Evolutionary conservation across 805 yeast species (phyloP).

Genomic region (Brettanomyces bruxellensis): DNA sequence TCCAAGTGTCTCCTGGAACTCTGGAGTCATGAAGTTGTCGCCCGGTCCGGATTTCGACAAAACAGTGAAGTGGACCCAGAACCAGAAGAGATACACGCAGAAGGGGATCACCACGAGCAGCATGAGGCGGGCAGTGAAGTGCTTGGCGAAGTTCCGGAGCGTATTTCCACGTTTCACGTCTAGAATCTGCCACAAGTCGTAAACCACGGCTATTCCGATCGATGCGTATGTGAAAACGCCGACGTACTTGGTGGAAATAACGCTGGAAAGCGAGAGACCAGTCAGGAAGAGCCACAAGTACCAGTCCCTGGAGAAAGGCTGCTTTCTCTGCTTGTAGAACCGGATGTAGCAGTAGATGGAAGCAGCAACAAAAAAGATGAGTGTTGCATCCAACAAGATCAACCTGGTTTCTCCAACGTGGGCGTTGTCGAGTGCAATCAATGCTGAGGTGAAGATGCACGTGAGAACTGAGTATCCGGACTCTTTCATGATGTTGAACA

Average conservation of each 20-base stretch:
- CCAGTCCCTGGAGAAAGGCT: conserved; percentile 69
- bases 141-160: conserved; percentile 47
- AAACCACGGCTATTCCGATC: conserved; percentile 76
- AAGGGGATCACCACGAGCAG: conserved; percentile 75
- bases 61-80: conserved; percentile 80
- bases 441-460: conserved; percentile 61
- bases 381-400: conserved; percentile 85
- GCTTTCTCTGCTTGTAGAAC: conserved; percentile 60
- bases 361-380: conserved; percentile 73
- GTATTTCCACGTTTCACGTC: conserved; percentile 64
- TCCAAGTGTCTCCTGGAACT: conserved; percentile 84
- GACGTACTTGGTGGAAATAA: conserved; percentile 91
- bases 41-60: conserved; percentile 91
- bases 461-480: conserved; percentile 73
- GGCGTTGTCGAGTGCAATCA: conserved; percentile 83
- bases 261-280: conserved; percentile 82
- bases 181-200: conserved; percentile 82
- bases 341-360: conserved; percentile 72
- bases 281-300: conserved; percentile 80
- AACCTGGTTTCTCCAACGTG: conserved; percentile 86
- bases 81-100: conserved; percentile 77
- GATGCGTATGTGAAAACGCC: conserved; percentile 88
- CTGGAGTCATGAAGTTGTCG: conserved; percentile 88
- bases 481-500: conserved; percentile 81
- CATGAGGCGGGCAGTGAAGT: conserved; percentile 65